Conservation (phyloP, 1,284 basidiomycete genomes). For the Sporisorium scitamineum region DNA sequence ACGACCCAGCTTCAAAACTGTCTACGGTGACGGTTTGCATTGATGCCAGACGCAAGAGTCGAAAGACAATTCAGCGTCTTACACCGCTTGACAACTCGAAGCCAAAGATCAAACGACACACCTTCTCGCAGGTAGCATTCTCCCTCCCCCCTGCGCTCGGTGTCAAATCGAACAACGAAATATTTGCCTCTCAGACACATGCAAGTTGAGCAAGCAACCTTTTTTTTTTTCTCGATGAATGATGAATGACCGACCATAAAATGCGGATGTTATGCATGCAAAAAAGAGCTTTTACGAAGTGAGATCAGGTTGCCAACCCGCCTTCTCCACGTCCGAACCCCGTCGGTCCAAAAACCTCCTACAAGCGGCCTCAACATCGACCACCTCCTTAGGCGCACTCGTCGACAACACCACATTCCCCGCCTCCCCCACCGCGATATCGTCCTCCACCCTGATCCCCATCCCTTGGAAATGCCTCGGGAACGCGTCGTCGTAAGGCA, state of each 20-base stretch:
- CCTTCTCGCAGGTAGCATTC: too few relatives aligned
- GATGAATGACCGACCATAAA: too few relatives aligned
- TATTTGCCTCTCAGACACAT: too few relatives aligned
- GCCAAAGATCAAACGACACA: too few relatives aligned
- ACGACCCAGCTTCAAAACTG: constrained; percentile 39
- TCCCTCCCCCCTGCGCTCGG: too few relatives aligned
- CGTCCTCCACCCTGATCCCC: constrained; percentile 67
- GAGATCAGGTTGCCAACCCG: constrained; percentile 8
- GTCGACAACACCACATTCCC: constrained; percentile 57
- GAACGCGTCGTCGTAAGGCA: constrained; percentile 59
- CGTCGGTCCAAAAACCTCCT: constrained; percentile 17
- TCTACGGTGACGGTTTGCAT: constrained; percentile 52
- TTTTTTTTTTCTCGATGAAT: too few relatives aligned
- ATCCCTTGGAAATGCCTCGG: constrained; percentile 64
- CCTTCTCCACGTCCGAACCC: not conserved
- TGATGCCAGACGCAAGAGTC: constrained; percentile 15
- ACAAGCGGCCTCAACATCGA: constrained; percentile 65
- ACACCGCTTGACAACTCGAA: too few relatives aligned
- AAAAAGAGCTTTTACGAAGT: not conserved
- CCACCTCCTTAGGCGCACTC: constrained; percentile 63
- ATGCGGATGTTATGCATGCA: too few relatives aligned
- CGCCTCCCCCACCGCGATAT: constrained; percentile 57
- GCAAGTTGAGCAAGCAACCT: too few relatives aligned
- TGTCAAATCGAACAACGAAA: too few relatives aligned
- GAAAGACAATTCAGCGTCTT: not conserved